Percentiles rank a stretch among this genome's conserved stretches.
These are phyloP conservation scores for Litchi chinensis DNA, from an alignment of 345 rosid species.

Conservation along the genomic window DNA sequence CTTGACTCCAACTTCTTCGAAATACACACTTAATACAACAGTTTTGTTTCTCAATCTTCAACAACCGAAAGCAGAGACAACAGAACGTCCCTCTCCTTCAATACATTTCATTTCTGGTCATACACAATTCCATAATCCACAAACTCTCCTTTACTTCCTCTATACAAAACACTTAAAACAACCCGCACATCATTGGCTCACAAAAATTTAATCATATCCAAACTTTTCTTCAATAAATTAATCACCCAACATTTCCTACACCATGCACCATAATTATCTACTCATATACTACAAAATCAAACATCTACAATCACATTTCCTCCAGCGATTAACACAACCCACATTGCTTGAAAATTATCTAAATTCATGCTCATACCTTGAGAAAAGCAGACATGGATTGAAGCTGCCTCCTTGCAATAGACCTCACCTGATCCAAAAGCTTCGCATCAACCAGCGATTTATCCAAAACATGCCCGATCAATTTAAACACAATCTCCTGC, in stretches of 20 bases:
- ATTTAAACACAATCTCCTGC: conserved; percentile 83
- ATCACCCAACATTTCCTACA: background rate
- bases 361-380: conserved; percentile 55
- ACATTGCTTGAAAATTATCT: background rate
- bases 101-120: background rate
- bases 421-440: conserved; percentile 77
- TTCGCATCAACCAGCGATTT: conserved; percentile 66
- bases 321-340: background rate
- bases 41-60: background rate
- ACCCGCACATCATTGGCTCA: background rate
- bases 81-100: background rate
- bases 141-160: background rate
- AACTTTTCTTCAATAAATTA: background rate
- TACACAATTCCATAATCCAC: background rate
- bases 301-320: background rate
- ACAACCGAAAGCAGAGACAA: background rate
- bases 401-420: conserved; percentile 82
- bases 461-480: conserved; percentile 72
- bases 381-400: conserved; percentile 88
- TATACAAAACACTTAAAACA: background rate
- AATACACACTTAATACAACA: background rate
- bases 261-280: background rate
- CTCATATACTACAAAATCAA: background rate
- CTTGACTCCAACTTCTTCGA: background rate
- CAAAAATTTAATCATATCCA: background rate